Conservation (phyloP, 352 stramenopile species). For the Globisporangium nunn region DNA sequence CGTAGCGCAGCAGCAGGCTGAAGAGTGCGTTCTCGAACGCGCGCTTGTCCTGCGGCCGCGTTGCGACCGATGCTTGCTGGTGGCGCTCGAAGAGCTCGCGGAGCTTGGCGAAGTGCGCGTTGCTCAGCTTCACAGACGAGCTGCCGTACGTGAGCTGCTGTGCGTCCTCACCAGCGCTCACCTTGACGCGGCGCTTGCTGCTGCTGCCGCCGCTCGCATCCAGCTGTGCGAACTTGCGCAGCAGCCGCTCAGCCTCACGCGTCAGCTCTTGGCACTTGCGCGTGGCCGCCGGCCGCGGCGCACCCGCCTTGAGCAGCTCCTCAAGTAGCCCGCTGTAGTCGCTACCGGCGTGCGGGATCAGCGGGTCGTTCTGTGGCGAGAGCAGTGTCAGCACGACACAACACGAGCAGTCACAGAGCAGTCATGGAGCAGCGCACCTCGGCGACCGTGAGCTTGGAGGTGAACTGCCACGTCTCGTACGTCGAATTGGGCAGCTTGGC, state of each 20-base stretch:
- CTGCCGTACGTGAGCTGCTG: conserved; percentile 55
- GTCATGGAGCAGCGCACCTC: conserved; percentile 18
- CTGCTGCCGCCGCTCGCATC: conserved; percentile 25
- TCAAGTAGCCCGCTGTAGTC: conserved; percentile 69
- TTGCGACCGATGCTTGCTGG: conserved; percentile 12
- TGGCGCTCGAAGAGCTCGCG: conserved; percentile 69
- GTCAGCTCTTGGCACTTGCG: conserved; percentile 62
- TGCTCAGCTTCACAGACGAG: conserved; percentile 74
- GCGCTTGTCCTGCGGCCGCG: conserved; percentile 16
- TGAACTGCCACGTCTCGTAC: conserved; percentile 86
- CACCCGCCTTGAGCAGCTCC: conserved; percentile 67
- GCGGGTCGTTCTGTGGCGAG: conserved; percentile 34
- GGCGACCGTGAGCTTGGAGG: conserved; percentile 58
- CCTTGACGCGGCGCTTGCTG: conserved; percentile 44
- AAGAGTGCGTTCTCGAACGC: conserved; percentile 81
- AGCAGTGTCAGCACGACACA: neutral
- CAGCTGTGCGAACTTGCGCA: conserved; percentile 45
- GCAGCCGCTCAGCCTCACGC: conserved; percentile 39
- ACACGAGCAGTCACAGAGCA: too few relatives aligned
- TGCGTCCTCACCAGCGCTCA: conserved; percentile 27
- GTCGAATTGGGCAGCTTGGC: conserved; percentile 69
- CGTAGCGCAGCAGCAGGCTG: conserved; percentile 87
- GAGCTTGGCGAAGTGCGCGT: conserved; percentile 83
- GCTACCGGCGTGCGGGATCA: conserved; percentile 61
- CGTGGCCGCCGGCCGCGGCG: conserved; percentile 46